phyloP scores from a whole-genome alignment of 2,329 filamentous ascomycete genomes.

The Malbranchea zuffiana region DNA sequence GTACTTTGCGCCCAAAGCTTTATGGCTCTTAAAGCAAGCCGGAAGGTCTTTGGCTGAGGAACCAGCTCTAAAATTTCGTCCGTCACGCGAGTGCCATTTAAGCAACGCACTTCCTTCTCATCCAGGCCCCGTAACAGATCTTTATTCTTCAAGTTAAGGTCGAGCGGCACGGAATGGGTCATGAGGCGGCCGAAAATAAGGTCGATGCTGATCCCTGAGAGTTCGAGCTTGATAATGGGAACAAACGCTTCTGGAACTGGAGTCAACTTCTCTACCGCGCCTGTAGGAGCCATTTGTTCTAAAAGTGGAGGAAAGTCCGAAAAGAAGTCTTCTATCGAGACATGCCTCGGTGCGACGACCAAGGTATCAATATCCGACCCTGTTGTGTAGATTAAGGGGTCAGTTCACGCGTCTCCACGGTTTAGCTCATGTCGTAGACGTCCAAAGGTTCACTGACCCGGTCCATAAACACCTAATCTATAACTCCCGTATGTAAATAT shows the following conservation, averaged over 20 bases:
- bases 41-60: conserved; percentile 80
- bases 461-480: conserved; percentile 83
- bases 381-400: conserved; percentile 19
- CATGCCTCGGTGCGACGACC: conserved; percentile 80
- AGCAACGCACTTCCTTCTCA: conserved; percentile 72
- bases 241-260: conserved; percentile 85
- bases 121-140: conserved; percentile 75
- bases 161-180: conserved; percentile 58
- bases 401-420: background rate
- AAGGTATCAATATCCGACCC: conserved; percentile 97
- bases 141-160: conserved; percentile 70
- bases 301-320: conserved; percentile 72
- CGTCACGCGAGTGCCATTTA: conserved; percentile 91
- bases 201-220: conserved; percentile 85
- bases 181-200: conserved; percentile 74
- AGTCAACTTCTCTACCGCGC: conserved; percentile 73
- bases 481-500: conserved; percentile 96
- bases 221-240: conserved; percentile 94
- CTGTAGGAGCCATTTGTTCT: conserved; percentile 60
- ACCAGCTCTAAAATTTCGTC: conserved; percentile 84
- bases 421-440: background rate
- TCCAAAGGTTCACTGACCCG: conserved; percentile 41
- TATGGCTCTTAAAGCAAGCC: conserved; percentile 77
- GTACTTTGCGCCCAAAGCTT: conserved; percentile 85
- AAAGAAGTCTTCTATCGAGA: conserved; percentile 86